phyloP scores from a whole-genome alignment of 116 monocot genomes.

The Papilionanthe hybrid region DNA sequence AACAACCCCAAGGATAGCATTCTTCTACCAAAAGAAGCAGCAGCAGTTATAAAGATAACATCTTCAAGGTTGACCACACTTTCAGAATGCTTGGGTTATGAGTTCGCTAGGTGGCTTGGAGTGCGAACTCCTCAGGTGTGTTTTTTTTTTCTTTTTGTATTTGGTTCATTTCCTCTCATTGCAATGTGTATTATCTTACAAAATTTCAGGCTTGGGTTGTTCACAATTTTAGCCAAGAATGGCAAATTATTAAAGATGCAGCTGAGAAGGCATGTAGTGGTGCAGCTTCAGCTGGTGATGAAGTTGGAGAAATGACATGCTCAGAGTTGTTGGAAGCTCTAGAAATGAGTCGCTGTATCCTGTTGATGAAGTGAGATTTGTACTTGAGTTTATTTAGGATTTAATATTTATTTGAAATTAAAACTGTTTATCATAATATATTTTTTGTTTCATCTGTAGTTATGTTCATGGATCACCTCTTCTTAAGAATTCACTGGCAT shows the following conservation, averaged over 20 bases:
- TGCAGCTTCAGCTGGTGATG: conserved; percentile 44
- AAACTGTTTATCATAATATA: neutral
- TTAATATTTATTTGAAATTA: neutral
- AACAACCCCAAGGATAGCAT: conserved; percentile 15
- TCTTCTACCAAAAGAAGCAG: conserved; percentile 40
- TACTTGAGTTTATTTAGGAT: neutral
- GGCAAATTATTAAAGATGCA: conserved; percentile 84
- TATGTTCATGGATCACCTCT: conserved; percentile 87
- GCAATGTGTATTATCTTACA: neutral
- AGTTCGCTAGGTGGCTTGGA: conserved; percentile 88
- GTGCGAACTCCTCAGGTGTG: conserved; percentile 78
- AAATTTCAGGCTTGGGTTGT: conserved; percentile 65
- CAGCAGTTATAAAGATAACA: conserved; percentile 83
- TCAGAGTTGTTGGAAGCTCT: conserved; percentile 86
- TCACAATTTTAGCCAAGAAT: conserved; percentile 63
- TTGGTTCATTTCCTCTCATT: neutral
- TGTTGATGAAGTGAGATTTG: conserved; percentile 82
- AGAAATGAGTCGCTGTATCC: conserved; percentile 80
- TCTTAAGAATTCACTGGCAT: conserved; percentile 56
- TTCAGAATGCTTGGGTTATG: conserved; percentile 92
- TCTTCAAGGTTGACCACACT: conserved; percentile 93
- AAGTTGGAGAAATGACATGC: conserved; percentile 69
- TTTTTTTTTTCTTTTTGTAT: neutral
- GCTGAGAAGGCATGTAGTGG: conserved; percentile 59
- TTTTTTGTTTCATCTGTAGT: conserved; percentile 29